These are phyloP conservation scores for Boletus rex-veris DNA, from an alignment of 768 basidiomycete genomes.

Conservation along the genomic window DNA sequence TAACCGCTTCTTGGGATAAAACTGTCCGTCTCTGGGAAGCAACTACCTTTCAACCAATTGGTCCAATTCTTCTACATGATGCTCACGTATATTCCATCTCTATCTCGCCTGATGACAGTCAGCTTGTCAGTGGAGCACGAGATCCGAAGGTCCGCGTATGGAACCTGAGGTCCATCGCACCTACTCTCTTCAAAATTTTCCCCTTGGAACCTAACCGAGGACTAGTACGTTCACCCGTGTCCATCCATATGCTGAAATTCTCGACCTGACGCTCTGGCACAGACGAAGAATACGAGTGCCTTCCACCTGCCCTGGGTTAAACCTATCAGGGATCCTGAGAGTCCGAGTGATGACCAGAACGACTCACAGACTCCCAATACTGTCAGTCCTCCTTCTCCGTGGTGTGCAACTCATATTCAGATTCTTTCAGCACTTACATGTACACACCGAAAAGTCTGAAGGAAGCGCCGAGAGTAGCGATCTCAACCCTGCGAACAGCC, in stretches of 20 bases:
- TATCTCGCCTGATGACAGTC: slow-evolving; percentile 12
- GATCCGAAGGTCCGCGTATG: slow-evolving; percentile 17
- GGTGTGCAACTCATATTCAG: not conserved
- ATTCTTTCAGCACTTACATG: not conserved
- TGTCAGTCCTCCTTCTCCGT: not conserved
- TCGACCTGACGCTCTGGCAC: not conserved
- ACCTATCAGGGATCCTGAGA: not conserved
- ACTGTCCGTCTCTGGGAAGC: slow-evolving; percentile 30
- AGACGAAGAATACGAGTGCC: not conserved
- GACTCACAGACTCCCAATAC: not conserved
- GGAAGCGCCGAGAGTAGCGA: not conserved
- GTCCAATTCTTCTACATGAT: slow-evolving; percentile 15
- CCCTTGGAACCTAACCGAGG: slow-evolving; percentile 12
- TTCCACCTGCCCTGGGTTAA: not conserved
- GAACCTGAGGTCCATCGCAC: slow-evolving; percentile 10
- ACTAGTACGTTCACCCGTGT: slow-evolving; percentile 3
- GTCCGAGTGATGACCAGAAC: not conserved
- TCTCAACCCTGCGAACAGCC: not conserved
- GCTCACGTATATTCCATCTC: slow-evolving; percentile 9
- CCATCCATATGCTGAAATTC: too few species aligned
- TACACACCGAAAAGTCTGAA: not conserved
- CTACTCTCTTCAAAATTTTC: slow-evolving; percentile 12
- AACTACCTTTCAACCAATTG: slow-evolving; percentile 14
- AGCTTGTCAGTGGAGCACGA: slow-evolving; percentile 16
- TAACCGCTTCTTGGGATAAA: slow-evolving; percentile 27